Evolutionary conservation across 768 basidiomycete genomes (phyloP), one percentile per base, ranked within the genome.

Genomic region (Multifurca ochricompacta): DNA sequence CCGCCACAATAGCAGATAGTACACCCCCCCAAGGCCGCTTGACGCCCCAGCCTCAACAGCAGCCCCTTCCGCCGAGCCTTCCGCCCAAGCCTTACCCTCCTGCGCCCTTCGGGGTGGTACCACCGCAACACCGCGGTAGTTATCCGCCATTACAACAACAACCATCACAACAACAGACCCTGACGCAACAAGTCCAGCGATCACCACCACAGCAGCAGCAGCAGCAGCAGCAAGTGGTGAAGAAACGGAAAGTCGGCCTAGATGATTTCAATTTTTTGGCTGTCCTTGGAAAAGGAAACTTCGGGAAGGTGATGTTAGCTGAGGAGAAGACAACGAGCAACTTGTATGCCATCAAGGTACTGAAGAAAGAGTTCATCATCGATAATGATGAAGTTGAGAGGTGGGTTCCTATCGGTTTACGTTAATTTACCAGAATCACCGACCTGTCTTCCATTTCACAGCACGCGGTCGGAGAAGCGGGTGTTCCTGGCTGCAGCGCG

Each of bases 291-390:
- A 98, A 98, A 72, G 96, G 96, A 63, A 99, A 98, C 71, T 99
- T 99, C 66, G 96, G 96, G 53, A 99, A 99, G 70, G 96, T 99
- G 71, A 99, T 99, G 96, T 73, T 99, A 55, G 96, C 96, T 9
- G 96, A 99, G 71, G 96, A 99, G 77, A 99, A 99, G 81, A 83
- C 78, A 68, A 79, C 83, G 47, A 90, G 82, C 62, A 82, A 79
- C 47, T 70, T 98, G 52, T 98, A 88, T 67, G 96, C 96, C n/a
- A 97, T 99, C 76, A 99, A 99, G 71, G 96, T 99, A n/a, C 68
- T 99, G 68, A 99, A 99, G 79, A 99, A 99, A 68, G 96, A 98
- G 71, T 98, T 99, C 67, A 98, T 99, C 68, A 98, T 99, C 64
- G 96, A 99, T 68, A 98, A 99, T 58, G 96, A 99, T 69, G 96